These are phyloP conservation scores for Rhizopogon vinicolor DNA, from an alignment of 768 basidiomycete genomes.

Conservation along the genomic window DNA sequence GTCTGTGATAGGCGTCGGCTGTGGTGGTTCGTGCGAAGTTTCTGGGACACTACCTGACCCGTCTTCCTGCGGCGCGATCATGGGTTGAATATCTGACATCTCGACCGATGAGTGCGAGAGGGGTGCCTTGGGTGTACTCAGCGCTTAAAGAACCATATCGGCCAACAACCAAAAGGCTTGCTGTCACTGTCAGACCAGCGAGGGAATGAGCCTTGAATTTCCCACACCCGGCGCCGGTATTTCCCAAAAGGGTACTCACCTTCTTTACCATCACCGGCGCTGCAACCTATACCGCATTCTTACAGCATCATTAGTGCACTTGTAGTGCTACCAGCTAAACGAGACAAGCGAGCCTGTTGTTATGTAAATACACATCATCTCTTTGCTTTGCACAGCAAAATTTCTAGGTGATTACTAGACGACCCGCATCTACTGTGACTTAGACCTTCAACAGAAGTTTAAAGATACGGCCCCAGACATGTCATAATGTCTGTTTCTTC, in stretches of 20 bases:
- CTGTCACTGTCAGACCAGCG: background rate
- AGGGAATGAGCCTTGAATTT: background rate
- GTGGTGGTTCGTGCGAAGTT: conserved; percentile 38
- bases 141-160: background rate
- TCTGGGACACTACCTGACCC: conserved; percentile 27
- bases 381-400: background rate
- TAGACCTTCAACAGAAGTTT: conserved; percentile 64
- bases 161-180: background rate
- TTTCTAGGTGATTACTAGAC: background rate
- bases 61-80: conserved; percentile 40
- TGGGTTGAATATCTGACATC: conserved; percentile 30
- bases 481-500: conserved; percentile 52
- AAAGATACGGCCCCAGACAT: conserved; percentile 55
- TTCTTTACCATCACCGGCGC: no score
- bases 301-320: no score
- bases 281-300: no score
- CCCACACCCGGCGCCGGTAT: background rate
- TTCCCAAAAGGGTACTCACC: no score
- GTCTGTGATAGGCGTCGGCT: conserved; percentile 77
- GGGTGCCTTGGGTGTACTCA: background rate
- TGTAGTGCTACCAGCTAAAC: conserved; percentile 45
- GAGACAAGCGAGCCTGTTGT: conserved; percentile 51
- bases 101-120: background rate
- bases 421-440: conserved; percentile 15
- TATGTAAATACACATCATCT: conserved; percentile 51